phyloP scores from a whole-genome alignment of 2,329 filamentous ascomycete genomes.

The Colletotrichum tamarilloi region DNA sequence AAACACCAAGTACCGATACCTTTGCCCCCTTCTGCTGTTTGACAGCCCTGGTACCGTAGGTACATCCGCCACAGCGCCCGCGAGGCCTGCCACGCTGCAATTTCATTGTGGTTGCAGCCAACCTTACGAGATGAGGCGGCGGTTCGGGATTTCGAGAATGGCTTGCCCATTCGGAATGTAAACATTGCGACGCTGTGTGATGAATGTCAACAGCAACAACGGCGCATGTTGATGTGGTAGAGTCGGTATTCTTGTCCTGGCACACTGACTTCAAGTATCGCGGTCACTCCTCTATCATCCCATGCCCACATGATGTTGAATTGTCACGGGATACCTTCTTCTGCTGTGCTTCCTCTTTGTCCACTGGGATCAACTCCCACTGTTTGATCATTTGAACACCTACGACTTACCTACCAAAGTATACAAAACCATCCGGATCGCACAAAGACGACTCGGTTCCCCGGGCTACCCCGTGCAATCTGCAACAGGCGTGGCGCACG shows the following conservation, averaged over 20 bases:
- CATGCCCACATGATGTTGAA: neutral
- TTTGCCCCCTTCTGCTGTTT: neutral
- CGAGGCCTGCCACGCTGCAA: neutral
- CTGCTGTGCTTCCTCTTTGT: neutral
- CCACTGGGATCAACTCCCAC: too few relatives aligned
- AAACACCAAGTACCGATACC: neutral
- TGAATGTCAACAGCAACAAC: neutral
- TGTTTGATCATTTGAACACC: too few relatives aligned
- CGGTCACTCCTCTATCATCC: neutral
- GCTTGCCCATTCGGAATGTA: neutral
- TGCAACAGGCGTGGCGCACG: constrained; percentile 19
- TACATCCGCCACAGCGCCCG: neutral
- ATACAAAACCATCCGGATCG: neutral
- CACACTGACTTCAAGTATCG: neutral
- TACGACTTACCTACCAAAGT: too few relatives aligned
- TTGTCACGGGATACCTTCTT: neutral
- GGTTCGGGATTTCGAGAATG: neutral
- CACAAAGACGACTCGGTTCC: constrained; percentile 5
- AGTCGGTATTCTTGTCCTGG: neutral
- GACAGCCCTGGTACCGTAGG: neutral
- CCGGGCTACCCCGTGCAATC: neutral
- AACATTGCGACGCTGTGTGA: constrained; percentile 5
- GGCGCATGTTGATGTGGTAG: neutral
- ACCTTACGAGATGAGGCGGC: neutral
- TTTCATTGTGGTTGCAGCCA: neutral